A percentile compares a stretch with the other conserved stretches of the same genome.
These are phyloP conservation scores for Pseudogymnoascus sp. DNA, from an alignment of 2,329 filamentous ascomycete genomes.

Conservation along the genomic window DNA sequence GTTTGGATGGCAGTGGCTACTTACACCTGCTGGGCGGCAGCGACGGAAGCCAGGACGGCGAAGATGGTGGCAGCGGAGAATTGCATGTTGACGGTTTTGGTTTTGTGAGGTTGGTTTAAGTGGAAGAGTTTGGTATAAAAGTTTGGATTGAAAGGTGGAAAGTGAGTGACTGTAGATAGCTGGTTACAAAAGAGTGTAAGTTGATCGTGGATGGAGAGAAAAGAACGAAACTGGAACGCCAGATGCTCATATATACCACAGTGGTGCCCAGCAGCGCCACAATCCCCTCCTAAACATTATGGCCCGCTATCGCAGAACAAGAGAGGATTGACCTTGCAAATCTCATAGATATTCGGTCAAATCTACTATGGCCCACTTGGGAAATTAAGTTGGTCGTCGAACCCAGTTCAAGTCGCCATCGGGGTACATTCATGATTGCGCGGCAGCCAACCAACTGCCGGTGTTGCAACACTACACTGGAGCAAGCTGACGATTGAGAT, in stretches of 20 bases:
- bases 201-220: slow-evolving; percentile 22
- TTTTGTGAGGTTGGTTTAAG: slow-evolving; percentile 12
- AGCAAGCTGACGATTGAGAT: not conserved
- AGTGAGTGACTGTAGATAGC: slow-evolving; percentile 15
- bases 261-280: slow-evolving; percentile 6
- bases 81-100: slow-evolving; percentile 28
- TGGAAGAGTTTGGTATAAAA: slow-evolving; percentile 9
- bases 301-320: not conserved
- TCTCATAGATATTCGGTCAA: slow-evolving; percentile 4
- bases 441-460: slow-evolving; percentile 2
- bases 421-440: not conserved
- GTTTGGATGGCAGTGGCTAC: not conserved
- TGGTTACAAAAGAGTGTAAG: slow-evolving; percentile 24
- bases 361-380: not conserved
- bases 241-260: slow-evolving; percentile 6
- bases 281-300: slow-evolving; percentile 1
- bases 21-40: slow-evolving; percentile 19
- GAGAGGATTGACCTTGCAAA: slow-evolving; percentile 1
- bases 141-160: slow-evolving; percentile 13
- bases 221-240: slow-evolving; percentile 7
- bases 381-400: slow-evolving; percentile 11
- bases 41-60: slow-evolving; percentile 24
- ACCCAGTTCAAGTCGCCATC: slow-evolving; percentile 10
- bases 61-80: slow-evolving; percentile 25
- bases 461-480: not conserved